Conservation (phyloP, 2,329 filamentous ascomycete genomes). For the Exophiala sp. region DNA sequence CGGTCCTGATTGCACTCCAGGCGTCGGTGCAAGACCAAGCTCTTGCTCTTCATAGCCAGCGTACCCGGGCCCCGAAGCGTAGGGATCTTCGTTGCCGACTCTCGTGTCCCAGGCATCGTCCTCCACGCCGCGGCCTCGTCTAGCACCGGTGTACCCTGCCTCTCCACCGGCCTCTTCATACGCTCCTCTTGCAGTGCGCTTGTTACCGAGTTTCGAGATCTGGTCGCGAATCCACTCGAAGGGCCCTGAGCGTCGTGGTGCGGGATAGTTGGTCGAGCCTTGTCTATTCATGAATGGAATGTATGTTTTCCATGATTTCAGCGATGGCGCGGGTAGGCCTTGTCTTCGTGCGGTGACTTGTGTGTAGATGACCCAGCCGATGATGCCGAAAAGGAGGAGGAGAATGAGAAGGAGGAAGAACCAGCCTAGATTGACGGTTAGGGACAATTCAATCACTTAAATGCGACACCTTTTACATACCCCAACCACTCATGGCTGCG, state of each 20-base stretch:
- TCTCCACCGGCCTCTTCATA: conserved; percentile 59
- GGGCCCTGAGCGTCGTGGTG: conserved; percentile 59
- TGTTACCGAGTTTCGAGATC: conserved; percentile 60
- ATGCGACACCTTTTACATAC: conserved; percentile 10
- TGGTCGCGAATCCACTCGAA: conserved; percentile 70
- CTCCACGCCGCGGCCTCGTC: conserved; percentile 61
- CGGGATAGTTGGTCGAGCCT: conserved; percentile 45
- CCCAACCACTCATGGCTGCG: conserved; percentile 23
- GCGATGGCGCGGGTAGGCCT: conserved; percentile 63
- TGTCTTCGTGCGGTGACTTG: conserved; percentile 69
- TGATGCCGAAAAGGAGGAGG: conserved; percentile 53
- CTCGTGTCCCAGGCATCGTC: conserved; percentile 84
- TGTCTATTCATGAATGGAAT: conserved; percentile 63
- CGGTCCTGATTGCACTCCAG: conserved; percentile 34
- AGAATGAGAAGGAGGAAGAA: conserved; percentile 71
- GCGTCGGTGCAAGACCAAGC: conserved; percentile 52
- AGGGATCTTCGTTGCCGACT: conserved; percentile 62
- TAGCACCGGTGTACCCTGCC: conserved; percentile 42
- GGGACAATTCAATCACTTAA: neutral
- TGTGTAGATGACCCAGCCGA: conserved; percentile 68
- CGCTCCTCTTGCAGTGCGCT: conserved; percentile 65
- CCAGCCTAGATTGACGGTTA: conserved; percentile 44
- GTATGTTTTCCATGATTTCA: conserved; percentile 49
- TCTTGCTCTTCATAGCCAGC: conserved; percentile 69
- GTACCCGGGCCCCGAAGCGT: conserved; percentile 55